Evolutionary conservation across 805 yeast genomes (phyloP).

Genomic region (Starmerella bombi): DNA sequence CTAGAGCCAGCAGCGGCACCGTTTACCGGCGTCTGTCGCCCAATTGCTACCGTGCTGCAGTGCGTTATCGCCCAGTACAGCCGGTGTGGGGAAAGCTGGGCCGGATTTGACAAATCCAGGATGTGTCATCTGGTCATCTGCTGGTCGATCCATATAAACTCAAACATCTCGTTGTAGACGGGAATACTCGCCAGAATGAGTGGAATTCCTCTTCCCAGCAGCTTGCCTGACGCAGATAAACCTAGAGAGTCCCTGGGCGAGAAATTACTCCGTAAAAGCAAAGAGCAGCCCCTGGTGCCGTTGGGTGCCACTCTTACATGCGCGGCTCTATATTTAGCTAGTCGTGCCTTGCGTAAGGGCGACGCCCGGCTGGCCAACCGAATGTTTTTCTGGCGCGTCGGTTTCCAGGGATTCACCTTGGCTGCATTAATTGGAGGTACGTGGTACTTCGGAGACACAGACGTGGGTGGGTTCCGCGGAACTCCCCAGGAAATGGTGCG

Average conservation of each 20-base stretch:
- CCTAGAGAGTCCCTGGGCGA: constrained; percentile 19
- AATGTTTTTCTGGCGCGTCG: constrained; percentile 85
- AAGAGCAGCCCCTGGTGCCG: constrained; percentile 84
- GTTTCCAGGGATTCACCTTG: constrained; percentile 68
- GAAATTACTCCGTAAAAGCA: constrained; percentile 35
- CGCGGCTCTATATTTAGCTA: constrained; percentile 70
- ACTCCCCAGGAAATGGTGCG: constrained; percentile 37
- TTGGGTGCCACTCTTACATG: constrained; percentile 66
- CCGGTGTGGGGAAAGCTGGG: no score
- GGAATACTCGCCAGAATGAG: no score
- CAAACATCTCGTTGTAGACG: no score
- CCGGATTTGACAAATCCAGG: no score
- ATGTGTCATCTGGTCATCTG: no score
- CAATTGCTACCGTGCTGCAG: no score
- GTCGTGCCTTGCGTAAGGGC: constrained; percentile 59
- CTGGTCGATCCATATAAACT: no score
- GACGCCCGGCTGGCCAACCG: constrained; percentile 63
- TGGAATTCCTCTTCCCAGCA: constrained; percentile 16
- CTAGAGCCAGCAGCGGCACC: no score
- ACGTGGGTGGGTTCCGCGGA: constrained; percentile 26
- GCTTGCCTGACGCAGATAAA: constrained; percentile 12
- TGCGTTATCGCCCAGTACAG: no score
- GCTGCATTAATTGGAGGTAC: constrained; percentile 77
- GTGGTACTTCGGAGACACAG: constrained; percentile 37
- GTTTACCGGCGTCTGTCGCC: no score